These are phyloP conservation scores for Pseudohyphozyma bogoriensis DNA, from an alignment of 768 basidiomycete genomes.

Conservation along the genomic window DNA sequence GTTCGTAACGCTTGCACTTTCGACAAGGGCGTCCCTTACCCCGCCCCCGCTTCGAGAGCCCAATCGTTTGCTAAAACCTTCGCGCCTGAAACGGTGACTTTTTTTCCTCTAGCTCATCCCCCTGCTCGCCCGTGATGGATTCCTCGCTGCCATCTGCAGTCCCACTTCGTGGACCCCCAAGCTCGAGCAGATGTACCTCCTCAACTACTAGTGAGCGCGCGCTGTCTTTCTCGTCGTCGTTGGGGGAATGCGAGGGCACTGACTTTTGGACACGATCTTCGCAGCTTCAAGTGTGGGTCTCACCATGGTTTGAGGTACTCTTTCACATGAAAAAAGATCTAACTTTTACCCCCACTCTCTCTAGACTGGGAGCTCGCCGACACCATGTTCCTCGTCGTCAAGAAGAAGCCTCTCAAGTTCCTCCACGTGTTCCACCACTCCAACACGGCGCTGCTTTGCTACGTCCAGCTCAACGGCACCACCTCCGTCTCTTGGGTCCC, in stretches of 20 bases:
- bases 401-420: constrained; percentile 91
- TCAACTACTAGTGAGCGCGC: constrained; percentile 99
- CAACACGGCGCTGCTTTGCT: constrained; percentile 90
- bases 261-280: too few relatives aligned
- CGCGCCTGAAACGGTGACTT: too few relatives aligned
- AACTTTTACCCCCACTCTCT: background rate
- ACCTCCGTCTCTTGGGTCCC: constrained; percentile 96
- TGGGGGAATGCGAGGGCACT: too few relatives aligned
- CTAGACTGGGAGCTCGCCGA: constrained; percentile 77
- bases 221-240: too few relatives aligned
- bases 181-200: constrained; percentile 91
- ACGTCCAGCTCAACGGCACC: constrained; percentile 81
- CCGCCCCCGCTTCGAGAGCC: background rate
- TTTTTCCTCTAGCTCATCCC: constrained; percentile 47
- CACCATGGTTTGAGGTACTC: too few relatives aligned
- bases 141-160: constrained; percentile 68
- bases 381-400: constrained; percentile 90
- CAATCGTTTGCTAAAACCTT: too few relatives aligned
- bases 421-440: constrained; percentile 99
- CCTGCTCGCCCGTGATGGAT: constrained; percentile 57
- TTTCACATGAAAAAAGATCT: accelerated
- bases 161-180: constrained; percentile 65
- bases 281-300: constrained; percentile 25
- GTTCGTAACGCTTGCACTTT: constrained; percentile 43
- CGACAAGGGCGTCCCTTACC: too few relatives aligned